phyloP scores from a whole-genome alignment of 768 basidiomycete genomes.

The Dentipellis sp. region DNA sequence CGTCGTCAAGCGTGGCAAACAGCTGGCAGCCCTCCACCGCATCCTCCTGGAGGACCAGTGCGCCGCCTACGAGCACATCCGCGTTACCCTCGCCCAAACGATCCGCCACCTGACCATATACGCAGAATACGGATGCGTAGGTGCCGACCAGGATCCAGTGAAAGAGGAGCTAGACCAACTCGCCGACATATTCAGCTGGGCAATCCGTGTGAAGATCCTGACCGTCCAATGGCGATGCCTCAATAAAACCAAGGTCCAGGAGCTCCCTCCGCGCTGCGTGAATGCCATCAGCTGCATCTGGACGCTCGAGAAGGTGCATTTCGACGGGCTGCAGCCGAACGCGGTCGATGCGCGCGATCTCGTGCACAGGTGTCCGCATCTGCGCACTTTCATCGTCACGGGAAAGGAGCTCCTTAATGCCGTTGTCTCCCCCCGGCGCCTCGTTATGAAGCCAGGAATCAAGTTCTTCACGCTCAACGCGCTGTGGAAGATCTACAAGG shows the following conservation, averaged over 20 bases:
- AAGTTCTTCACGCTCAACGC: neutral
- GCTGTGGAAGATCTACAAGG: neutral
- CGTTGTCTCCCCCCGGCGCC: neutral
- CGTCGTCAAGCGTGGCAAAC: too few species aligned
- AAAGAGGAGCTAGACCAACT: too few species aligned
- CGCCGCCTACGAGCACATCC: too few species aligned
- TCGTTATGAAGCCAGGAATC: neutral
- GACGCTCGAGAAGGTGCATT: neutral
- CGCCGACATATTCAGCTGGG: too few species aligned
- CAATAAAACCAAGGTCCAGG: neutral
- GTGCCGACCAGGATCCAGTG: too few species aligned
- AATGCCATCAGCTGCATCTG: neutral
- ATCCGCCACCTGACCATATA: too few species aligned
- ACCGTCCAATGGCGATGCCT: too few species aligned
- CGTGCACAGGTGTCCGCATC: neutral
- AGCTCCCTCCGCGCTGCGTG: neutral
- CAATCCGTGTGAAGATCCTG: too few species aligned
- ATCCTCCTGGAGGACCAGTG: too few species aligned
- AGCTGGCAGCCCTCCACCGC: too few species aligned
- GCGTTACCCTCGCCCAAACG: too few species aligned
- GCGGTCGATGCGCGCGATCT: neutral
- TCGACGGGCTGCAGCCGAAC: neutral
- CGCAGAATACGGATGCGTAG: too few species aligned
- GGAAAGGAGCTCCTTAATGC: neutral
- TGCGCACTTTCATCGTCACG: neutral